Percentiles rank a stretch among this genome's conserved stretches.
phyloP scores from a whole-genome alignment of 768 basidiomycete genomes.

The Vararia minispora region DNA sequence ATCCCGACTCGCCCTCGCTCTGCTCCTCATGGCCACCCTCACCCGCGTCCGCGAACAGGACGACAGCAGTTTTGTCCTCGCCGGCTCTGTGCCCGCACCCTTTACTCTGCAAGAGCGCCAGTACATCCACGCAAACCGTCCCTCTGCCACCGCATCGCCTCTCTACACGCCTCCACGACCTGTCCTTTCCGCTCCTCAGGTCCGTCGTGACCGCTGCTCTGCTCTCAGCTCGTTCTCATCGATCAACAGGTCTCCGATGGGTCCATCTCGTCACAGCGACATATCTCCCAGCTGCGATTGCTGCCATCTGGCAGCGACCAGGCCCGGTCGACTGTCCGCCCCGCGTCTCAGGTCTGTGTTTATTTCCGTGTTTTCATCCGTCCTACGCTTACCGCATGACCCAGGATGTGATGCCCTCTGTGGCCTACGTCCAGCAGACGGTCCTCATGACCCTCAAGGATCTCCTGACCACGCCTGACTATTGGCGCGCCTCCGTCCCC shows the following conservation, averaged over 20 bases:
- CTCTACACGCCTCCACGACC: too few relatives aligned
- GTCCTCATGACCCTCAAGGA: constrained; percentile 66
- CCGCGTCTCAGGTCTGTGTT: not conserved
- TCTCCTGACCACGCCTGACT: constrained; percentile 41
- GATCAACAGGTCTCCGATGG: not conserved
- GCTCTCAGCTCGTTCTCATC: not conserved
- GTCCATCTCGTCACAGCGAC: not conserved
- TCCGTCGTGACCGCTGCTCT: too few relatives aligned
- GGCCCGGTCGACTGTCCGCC: not conserved
- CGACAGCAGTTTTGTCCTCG: not conserved
- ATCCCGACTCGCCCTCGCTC: too few relatives aligned
- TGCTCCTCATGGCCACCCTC: constrained; percentile 11
- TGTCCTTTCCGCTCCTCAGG: too few relatives aligned
- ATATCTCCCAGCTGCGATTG: not conserved
- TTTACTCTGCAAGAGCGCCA: constrained; percentile 9
- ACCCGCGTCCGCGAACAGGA: constrained; percentile 8
- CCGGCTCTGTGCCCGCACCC: constrained; percentile 11
- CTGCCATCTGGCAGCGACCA: not conserved
- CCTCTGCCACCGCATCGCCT: too few relatives aligned
- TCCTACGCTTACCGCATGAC: constrained; percentile 1
- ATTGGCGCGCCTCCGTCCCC: constrained; percentile 46
- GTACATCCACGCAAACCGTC: too few relatives aligned
- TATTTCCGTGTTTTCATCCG: not conserved
- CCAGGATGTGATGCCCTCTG: constrained; percentile 56
- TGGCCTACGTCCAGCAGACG: constrained; percentile 59